Evolutionary conservation across 257 asterid genomes (phyloP).

Genomic region (Nicotiana benthamiana): DNA sequence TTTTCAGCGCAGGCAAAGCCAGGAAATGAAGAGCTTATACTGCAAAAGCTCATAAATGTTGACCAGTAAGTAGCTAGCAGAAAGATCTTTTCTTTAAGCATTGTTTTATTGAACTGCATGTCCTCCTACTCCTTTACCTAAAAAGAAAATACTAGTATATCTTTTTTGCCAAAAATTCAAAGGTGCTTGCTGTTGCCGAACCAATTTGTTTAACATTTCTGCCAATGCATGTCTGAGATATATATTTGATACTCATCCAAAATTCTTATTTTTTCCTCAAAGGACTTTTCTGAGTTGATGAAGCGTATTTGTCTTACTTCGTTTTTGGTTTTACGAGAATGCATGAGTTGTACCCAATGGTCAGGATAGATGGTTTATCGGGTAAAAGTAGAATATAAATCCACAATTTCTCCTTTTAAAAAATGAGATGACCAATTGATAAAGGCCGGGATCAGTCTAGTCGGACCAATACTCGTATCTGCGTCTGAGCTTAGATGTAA

Average conservation of each 20-base stretch:
- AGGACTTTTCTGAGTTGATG: not conserved
- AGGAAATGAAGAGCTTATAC: not conserved
- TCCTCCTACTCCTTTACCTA: not conserved
- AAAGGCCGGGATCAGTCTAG: not conserved
- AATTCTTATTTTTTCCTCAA: not conserved
- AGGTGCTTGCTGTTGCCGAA: not conserved
- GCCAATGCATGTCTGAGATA: not conserved
- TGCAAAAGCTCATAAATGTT: slow-evolving; percentile 34
- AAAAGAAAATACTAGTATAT: not conserved
- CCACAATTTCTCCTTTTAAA: not conserved
- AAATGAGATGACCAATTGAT: not conserved
- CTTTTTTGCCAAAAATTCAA: not conserved
- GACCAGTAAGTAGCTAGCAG: slow-evolving; percentile 63
- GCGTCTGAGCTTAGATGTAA: not conserved
- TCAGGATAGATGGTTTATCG: not conserved
- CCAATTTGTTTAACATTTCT: not conserved
- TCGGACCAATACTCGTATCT: not conserved
- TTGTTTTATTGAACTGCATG: slow-evolving; percentile 12
- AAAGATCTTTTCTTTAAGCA: not conserved
- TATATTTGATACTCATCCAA: not conserved
- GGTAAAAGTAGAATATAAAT: not conserved
- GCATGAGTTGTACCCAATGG: not conserved
- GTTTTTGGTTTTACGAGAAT: not conserved
- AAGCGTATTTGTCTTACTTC: not conserved
- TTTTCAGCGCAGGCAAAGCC: not conserved